Evolutionary conservation across 768 basidiomycete genomes (phyloP), one percentile per base, ranked within the genome.

Genomic region (Cystofilobasidium capitatum): DNA sequence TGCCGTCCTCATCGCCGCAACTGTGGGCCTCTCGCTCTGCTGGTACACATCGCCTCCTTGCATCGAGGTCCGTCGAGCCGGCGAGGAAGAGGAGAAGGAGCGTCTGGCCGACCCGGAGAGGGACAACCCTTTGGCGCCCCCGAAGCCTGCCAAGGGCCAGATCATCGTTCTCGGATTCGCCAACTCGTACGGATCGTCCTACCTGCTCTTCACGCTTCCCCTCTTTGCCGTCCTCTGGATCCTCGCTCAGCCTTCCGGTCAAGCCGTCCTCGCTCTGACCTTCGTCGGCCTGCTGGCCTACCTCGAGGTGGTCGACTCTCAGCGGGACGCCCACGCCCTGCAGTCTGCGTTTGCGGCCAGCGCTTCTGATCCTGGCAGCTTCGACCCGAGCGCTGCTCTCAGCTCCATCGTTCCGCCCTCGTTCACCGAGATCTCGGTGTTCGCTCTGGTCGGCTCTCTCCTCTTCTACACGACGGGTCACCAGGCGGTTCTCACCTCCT

Each of bases 391-490:
- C 16, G 81, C 84, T 0, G 59, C 71, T 0, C 54, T 57, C n/a
- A 81, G 83, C 33, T 70, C 72, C 0, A 70, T 76, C 40, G 71
- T 73, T 33, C 69, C 75, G 51, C 79, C 79, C 1, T 76, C 77
- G 10, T 89, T 93, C 76, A 78, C 82, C 9, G 89, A 93, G 68
- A 77, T 88, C 29, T 81, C 84, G 0, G 86, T 87, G 0, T 75
- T 97, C 17, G 86, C 87, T 0, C 81, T 97, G 10, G 80, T 96
- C 14, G 87, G 86, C 0, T 77, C 88, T 44, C 82, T 89, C 58
- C 77, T 83, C 10, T 98, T 93, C 81, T 89, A 88, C 75, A 80
- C 83, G 0, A 97, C 93, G 0, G 94, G 96, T 2, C 96, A 99
- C 73, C 92, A 98, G 77, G 82, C 91, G 1, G 86, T 86, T 3